Conservation (phyloP, 208 protist species). For the Zelonia costaricensis region DNA sequence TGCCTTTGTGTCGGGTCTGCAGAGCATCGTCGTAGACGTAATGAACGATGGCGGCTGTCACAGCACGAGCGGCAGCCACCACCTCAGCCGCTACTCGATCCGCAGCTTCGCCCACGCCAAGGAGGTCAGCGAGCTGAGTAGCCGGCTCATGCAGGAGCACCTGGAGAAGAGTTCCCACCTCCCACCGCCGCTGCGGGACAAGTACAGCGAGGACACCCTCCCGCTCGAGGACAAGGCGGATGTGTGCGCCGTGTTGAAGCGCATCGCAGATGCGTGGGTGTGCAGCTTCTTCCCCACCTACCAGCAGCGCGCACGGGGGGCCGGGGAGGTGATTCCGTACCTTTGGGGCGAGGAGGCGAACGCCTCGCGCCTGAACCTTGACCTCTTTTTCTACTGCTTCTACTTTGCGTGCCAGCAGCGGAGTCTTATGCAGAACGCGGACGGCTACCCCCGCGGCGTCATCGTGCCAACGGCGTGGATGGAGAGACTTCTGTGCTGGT, state of each 20-base stretch:
- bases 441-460: conserved; percentile 39
- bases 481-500: conserved; percentile 46
- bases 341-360: conserved; percentile 40
- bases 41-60: conserved; percentile 30
- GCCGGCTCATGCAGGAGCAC: conserved; percentile 34
- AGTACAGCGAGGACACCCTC: conserved; percentile 22
- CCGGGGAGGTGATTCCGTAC: conserved; percentile 19
- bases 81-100: conserved; percentile 26
- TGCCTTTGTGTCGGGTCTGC: conserved; percentile 26
- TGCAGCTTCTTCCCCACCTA: conserved; percentile 46
- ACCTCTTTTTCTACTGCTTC: conserved; percentile 60
- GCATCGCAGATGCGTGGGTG: conserved; percentile 47
- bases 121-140: conserved; percentile 28
- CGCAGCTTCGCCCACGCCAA: conserved; percentile 14
- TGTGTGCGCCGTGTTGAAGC: conserved; percentile 12
- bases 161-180: conserved; percentile 20
- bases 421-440: conserved; percentile 44
- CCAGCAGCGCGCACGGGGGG: conserved; percentile 28
- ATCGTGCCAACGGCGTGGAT: conserved; percentile 68
- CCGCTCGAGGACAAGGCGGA: conserved; percentile 18
- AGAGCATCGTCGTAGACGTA: conserved; percentile 30
- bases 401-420: conserved; percentile 45
- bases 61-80: conserved; percentile 3
- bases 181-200: conserved; percentile 19
- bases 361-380: conserved; percentile 16